phyloP scores from a whole-genome alignment of 352 stramenopile species.

The Phytophthora citricola region DNA sequence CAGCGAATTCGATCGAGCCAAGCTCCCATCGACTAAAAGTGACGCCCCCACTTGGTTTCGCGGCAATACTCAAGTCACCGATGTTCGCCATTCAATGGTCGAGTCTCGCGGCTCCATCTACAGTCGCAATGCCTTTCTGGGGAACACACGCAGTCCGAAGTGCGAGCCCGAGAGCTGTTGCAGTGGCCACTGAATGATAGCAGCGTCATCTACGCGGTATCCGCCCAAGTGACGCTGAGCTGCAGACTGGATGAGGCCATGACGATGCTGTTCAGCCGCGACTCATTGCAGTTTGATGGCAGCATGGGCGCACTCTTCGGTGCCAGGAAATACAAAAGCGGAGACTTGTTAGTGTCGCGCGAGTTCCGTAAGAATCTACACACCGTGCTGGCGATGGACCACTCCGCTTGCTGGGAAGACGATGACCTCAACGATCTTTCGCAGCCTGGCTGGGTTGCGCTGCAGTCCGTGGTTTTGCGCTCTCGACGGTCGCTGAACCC shows the following conservation, averaged over 20 bases:
- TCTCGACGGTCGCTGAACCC: slow-evolving; percentile 44
- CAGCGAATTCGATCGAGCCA: slow-evolving; percentile 59
- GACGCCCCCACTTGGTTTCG: slow-evolving; percentile 25
- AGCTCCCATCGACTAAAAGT: slow-evolving; percentile 17
- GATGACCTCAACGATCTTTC: slow-evolving; percentile 39
- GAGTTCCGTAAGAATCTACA: slow-evolving; percentile 39
- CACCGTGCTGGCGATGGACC: slow-evolving; percentile 24
- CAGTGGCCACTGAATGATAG: slow-evolving; percentile 51
- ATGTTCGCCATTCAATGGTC: slow-evolving; percentile 38
- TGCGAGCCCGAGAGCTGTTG: slow-evolving; percentile 28
- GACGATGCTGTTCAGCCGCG: slow-evolving; percentile 70
- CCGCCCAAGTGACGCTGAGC: slow-evolving; percentile 60
- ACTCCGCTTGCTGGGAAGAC: slow-evolving; percentile 30
- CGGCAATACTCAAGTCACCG: not conserved
- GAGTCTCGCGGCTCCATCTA: slow-evolving; percentile 31
- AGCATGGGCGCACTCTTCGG: slow-evolving; percentile 68
- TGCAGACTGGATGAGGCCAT: slow-evolving; percentile 63
- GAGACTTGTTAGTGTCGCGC: slow-evolving; percentile 54
- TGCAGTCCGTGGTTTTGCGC: slow-evolving; percentile 59
- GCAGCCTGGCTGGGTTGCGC: slow-evolving; percentile 44
- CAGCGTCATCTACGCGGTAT: slow-evolving; percentile 61
- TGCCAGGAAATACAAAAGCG: slow-evolving; percentile 58
- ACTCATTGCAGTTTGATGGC: slow-evolving; percentile 55
- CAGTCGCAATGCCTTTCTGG: slow-evolving; percentile 22
- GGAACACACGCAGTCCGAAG: slow-evolving; percentile 25